A percentile compares a stretch with the other conserved stretches of the same genome.
Conservation (phyloP, 352 stramenopile genomes). For the Phytophthora pini region DNA sequence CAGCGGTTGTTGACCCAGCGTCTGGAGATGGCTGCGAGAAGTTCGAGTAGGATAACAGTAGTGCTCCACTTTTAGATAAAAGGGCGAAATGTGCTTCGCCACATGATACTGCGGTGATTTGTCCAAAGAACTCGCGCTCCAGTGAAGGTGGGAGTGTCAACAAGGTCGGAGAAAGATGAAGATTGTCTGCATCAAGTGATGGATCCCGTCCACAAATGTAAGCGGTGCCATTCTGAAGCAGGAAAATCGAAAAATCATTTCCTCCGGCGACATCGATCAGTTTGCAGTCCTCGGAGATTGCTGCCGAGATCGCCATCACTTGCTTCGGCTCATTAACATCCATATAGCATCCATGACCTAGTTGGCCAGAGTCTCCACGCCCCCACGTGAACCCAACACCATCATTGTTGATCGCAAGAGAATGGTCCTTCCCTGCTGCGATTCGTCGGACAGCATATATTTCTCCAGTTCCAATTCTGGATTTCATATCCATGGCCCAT, state of each 20-base stretch:
- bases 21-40: slow-evolving; percentile 18
- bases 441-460: slow-evolving; percentile 55
- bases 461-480: slow-evolving; percentile 24
- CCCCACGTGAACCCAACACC: slow-evolving; percentile 76
- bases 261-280: slow-evolving; percentile 43
- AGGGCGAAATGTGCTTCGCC: slow-evolving; percentile 55
- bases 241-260: slow-evolving; percentile 51
- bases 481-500: slow-evolving; percentile 42
- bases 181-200: slow-evolving; percentile 23
- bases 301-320: slow-evolving; percentile 57
- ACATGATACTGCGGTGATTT: slow-evolving; percentile 44
- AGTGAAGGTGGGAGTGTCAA: slow-evolving; percentile 25
- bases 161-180: slow-evolving; percentile 39
- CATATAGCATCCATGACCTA: slow-evolving; percentile 72
- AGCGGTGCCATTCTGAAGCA: slow-evolving; percentile 33
- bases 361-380: slow-evolving; percentile 64
- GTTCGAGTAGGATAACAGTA: slow-evolving; percentile 36
- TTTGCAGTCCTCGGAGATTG: slow-evolving; percentile 16
- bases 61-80: slow-evolving; percentile 31
- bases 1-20: slow-evolving; percentile 17
- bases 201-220: slow-evolving; percentile 51
- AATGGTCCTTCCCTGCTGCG: slow-evolving; percentile 70
- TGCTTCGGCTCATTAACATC: slow-evolving; percentile 64
- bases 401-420: slow-evolving; percentile 59
- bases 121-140: slow-evolving; percentile 27